Percentiles rank a stretch among this genome's conserved stretches.
Conservation (phyloP, 1,284 basidiomycete genomes). For the Xanthoconium separans region DNA sequence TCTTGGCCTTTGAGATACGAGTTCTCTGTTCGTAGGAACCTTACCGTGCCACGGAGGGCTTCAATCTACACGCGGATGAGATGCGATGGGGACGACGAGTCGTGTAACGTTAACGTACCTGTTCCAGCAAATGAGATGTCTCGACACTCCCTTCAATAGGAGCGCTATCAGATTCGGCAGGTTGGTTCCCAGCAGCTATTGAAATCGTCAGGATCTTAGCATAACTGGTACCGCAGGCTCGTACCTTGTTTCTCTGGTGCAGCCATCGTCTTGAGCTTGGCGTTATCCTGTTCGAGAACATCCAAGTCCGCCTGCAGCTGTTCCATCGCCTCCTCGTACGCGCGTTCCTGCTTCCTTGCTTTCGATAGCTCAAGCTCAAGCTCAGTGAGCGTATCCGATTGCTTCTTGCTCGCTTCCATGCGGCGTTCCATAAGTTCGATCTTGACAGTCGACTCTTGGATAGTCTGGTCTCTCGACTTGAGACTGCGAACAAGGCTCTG, state of each 20-base stretch:
- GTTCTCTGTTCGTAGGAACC: slow-evolving; percentile 90
- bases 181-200: slow-evolving; percentile 48
- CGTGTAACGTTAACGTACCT: slow-evolving; percentile 46
- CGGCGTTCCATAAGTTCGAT: slow-evolving; percentile 93
- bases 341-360: slow-evolving; percentile 81
- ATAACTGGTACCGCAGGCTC: slow-evolving; percentile 15
- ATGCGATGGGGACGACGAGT: neutral
- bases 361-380: slow-evolving; percentile 82
- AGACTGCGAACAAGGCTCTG: slow-evolving; percentile 83
- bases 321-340: slow-evolving; percentile 91
- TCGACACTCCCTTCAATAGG: slow-evolving; percentile 78
- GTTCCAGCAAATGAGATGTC: slow-evolving; percentile 81
- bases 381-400: slow-evolving; percentile 79
- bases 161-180: slow-evolving; percentile 58
- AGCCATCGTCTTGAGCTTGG: slow-evolving; percentile 70
- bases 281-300: slow-evolving; percentile 82
- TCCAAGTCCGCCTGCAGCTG: slow-evolving; percentile 90
- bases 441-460: slow-evolving; percentile 90
- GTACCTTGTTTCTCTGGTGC: slow-evolving; percentile 67
- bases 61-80: slow-evolving; percentile 63
- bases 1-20: slow-evolving; percentile 89
- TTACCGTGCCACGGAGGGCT: slow-evolving; percentile 84
- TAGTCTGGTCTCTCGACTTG: slow-evolving; percentile 82
- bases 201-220: neutral
- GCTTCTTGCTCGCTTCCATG: slow-evolving; percentile 87